Conservation (phyloP, 2,329 filamentous ascomycete species). For the Scedosporium apiospermum region DNA sequence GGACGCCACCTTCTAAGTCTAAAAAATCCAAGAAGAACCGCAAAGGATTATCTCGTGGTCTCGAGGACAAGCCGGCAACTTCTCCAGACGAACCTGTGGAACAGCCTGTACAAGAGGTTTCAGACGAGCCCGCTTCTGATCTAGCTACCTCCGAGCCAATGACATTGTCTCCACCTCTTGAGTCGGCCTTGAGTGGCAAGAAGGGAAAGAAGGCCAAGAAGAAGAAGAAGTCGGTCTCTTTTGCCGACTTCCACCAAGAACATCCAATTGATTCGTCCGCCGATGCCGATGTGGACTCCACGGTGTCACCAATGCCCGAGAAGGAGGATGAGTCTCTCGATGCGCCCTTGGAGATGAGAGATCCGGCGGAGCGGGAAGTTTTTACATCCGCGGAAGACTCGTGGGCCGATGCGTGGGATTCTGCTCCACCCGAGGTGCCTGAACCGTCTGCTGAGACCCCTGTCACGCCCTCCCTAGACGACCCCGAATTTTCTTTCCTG, state of each 20-base stretch:
- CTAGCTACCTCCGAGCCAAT: conserved; percentile 5
- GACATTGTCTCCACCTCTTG: conserved; percentile 11
- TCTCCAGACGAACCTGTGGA: neutral
- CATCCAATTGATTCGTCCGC: neutral
- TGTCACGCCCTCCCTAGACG: neutral
- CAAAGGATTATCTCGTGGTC: neutral
- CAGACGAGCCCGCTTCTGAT: neutral
- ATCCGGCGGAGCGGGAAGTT: neutral
- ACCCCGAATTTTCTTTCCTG: neutral
- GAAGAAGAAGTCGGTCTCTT: conserved; percentile 13
- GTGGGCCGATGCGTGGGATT: conserved; percentile 2
- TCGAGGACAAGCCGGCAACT: neutral
- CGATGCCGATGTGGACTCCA: conserved; percentile 3
- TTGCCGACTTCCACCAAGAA: neutral
- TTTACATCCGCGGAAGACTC: neutral
- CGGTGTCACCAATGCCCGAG: conserved; percentile 4
- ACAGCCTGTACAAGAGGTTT: neutral
- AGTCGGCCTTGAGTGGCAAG: conserved; percentile 13
- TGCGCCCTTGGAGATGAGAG: neutral
- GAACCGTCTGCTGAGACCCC: neutral
- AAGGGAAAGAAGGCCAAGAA: conserved; percentile 24
- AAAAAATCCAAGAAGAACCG: conserved; percentile 1
- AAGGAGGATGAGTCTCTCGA: neutral
- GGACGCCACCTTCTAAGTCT: neutral
- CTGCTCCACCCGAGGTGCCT: neutral